phyloP scores from a whole-genome alignment of 2,329 filamentous ascomycete species.

The Paramyrothecium roridum region DNA sequence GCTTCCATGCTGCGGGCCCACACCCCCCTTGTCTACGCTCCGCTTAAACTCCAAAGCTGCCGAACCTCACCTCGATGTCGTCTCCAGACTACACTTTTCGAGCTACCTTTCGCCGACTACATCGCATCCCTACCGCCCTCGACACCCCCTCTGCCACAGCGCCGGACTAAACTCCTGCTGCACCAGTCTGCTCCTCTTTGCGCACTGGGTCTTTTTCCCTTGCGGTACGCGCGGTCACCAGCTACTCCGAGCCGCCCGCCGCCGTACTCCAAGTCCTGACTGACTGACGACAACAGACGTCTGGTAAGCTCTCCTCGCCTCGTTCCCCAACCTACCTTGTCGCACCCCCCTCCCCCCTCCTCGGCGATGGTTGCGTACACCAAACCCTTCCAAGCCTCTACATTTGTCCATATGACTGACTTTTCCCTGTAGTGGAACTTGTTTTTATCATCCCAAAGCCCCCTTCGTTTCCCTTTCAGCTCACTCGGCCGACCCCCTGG shows the following conservation, averaged over 20 bases:
- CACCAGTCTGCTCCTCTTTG: slow-evolving; percentile 8
- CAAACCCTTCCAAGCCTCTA: neutral
- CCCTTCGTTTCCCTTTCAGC: neutral
- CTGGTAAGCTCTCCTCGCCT: slow-evolving; percentile 10
- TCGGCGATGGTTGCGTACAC: neutral
- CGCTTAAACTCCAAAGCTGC: neutral
- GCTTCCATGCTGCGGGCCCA: neutral
- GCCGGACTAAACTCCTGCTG: neutral
- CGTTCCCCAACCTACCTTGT: slow-evolving; percentile 2
- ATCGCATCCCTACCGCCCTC: neutral
- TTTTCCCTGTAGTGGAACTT: slow-evolving; percentile 2
- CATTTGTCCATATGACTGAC: slow-evolving; percentile 3
- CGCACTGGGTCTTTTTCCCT: slow-evolving; percentile 11
- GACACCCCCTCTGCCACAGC: neutral
- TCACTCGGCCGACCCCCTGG: neutral
- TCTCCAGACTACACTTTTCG: neutral
- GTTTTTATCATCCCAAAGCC: neutral
- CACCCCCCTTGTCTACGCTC: neutral
- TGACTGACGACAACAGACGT: slow-evolving; percentile 7
- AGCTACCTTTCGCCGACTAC: neutral
- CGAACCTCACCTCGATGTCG: neutral
- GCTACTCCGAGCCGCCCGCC: slow-evolving; percentile 16
- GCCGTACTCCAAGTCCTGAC: slow-evolving; percentile 8
- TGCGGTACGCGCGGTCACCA: slow-evolving; percentile 28
- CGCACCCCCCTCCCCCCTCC: slow-evolving; percentile 4